Conservation (phyloP, 768 basidiomycete species). For the Cyclocybe aegerita region DNA sequence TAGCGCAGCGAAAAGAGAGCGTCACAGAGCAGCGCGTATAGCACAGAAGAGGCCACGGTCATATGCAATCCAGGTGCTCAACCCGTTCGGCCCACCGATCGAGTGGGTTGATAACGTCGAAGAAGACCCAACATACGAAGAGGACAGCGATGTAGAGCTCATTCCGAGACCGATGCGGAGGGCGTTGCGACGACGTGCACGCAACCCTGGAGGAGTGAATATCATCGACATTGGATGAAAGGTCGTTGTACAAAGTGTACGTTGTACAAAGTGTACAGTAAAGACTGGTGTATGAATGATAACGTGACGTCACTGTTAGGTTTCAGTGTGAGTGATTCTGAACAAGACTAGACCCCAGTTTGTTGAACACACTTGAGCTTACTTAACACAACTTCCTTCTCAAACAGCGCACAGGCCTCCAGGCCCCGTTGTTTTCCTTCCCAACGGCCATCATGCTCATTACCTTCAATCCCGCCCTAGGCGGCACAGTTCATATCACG, state of each 20-base stretch:
- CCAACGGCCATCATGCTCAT: constrained; percentile 29
- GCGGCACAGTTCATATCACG: constrained; percentile 26
- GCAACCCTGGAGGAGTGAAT: constrained; percentile 3
- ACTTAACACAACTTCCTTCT: too few species aligned
- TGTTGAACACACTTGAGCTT: too few species aligned
- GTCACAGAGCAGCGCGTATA: constrained; percentile 9
- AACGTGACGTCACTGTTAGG: too few species aligned
- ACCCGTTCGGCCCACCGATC: constrained; percentile 10
- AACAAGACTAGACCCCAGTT: too few species aligned
- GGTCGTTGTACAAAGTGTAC: not conserved
- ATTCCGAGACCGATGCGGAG: constrained; percentile 19
- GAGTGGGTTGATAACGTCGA: constrained; percentile 18
- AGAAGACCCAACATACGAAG: constrained; percentile 21
- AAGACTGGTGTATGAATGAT: too few species aligned
- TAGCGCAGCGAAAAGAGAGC: constrained; percentile 23
- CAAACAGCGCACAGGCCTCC: too few species aligned
- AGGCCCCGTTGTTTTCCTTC: not conserved
- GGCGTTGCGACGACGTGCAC: constrained; percentile 10
- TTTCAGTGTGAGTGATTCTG: too few species aligned
- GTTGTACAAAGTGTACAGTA: not conserved
- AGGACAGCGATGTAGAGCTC: constrained; percentile 22
- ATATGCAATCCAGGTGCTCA: constrained; percentile 9
- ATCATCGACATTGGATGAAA: constrained; percentile 1
- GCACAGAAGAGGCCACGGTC: constrained; percentile 2
- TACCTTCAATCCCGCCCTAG: constrained; percentile 38